A percentile compares a stretch with the other conserved stretches of the same genome.
These are phyloP conservation scores for Coniochaeta ligniaria DNA, from an alignment of 2,329 filamentous ascomycete genomes.

Conservation along the genomic window DNA sequence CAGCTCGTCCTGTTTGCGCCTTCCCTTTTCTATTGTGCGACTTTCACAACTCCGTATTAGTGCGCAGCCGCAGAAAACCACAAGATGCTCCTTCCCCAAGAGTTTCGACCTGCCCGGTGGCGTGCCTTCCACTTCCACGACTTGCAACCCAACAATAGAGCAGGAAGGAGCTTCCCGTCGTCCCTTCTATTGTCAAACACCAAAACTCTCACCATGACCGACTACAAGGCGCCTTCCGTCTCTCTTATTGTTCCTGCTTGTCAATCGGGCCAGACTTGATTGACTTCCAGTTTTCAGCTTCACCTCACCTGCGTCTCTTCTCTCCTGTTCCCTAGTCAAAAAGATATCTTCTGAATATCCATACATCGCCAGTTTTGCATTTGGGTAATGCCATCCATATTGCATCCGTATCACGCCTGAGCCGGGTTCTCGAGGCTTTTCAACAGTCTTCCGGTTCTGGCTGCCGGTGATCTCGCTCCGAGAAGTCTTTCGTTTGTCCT, in stretches of 20 bases:
- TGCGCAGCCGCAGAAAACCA: not conserved
- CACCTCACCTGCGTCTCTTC: not conserved
- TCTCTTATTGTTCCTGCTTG: not conserved
- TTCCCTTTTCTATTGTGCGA: not conserved
- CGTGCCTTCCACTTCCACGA: too few species aligned
- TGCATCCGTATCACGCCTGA: not conserved
- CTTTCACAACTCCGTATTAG: not conserved
- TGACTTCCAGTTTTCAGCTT: not conserved
- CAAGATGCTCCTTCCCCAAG: not conserved
- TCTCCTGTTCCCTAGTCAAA: conserved; percentile 4
- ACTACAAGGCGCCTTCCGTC: not conserved
- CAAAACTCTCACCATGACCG: too few species aligned
- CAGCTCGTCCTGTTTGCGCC: not conserved
- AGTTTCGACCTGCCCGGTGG: not conserved
- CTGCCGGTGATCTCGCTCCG: not conserved
- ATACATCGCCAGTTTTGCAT: not conserved
- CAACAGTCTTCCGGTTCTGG: not conserved
- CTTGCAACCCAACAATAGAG: not conserved
- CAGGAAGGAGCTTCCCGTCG: not conserved
- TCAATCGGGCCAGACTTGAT: not conserved
- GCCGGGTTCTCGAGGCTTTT: not conserved
- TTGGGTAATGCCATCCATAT: conserved; percentile 2
- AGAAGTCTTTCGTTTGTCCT: conserved; percentile 1
- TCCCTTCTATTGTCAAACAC: too few species aligned
- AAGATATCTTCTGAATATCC: not conserved